Percentiles rank a stretch among this genome's conserved stretches.
Conservation (phyloP, 2,329 filamentous ascomycete species). For the Colletotrichum australisinense region DNA sequence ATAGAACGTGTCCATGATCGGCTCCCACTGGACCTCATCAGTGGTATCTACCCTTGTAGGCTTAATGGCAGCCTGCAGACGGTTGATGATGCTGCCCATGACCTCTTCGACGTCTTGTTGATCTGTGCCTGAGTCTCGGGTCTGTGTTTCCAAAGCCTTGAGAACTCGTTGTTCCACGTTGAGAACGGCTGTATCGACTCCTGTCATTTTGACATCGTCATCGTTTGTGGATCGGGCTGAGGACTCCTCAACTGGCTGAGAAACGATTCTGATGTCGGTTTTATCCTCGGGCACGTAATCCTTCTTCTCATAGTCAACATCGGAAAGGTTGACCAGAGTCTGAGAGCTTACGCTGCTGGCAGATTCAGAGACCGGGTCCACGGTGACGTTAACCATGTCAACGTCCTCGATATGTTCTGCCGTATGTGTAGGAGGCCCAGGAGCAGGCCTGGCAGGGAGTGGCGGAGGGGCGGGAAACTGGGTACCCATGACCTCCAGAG, state of each 20-base stretch:
- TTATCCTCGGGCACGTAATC: conserved; percentile 37
- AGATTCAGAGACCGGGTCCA: conserved; percentile 50
- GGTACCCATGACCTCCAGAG: conserved; percentile 32
- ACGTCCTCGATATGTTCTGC: conserved; percentile 43
- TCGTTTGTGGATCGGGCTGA: conserved; percentile 30
- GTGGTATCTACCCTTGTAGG: conserved; percentile 70
- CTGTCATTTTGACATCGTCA: conserved; percentile 23
- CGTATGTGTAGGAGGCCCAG: conserved; percentile 46
- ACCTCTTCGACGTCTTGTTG: conserved; percentile 98
- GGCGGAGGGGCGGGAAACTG: conserved; percentile 50
- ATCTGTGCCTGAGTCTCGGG: conserved; percentile 64
- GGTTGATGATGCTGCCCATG: conserved; percentile 90
- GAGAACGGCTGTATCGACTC: not conserved
- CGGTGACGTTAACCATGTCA: conserved; percentile 47
- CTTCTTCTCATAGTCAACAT: conserved; percentile 50
- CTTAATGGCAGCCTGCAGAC: conserved; percentile 88
- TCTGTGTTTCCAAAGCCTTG: conserved; percentile 58
- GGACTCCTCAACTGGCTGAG: conserved; percentile 38
- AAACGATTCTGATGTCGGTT: conserved; percentile 17
- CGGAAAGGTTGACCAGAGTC: conserved; percentile 60
- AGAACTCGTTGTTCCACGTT: conserved; percentile 58
- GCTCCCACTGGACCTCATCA: conserved; percentile 82
- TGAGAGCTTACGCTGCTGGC: conserved; percentile 62
- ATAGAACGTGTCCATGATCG: conserved; percentile 78
- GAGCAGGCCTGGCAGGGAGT: conserved; percentile 60